Evolutionary conservation across 2,329 filamentous ascomycete genomes (phyloP).

Genomic region (Drechslerella stenobrocha): DNA sequence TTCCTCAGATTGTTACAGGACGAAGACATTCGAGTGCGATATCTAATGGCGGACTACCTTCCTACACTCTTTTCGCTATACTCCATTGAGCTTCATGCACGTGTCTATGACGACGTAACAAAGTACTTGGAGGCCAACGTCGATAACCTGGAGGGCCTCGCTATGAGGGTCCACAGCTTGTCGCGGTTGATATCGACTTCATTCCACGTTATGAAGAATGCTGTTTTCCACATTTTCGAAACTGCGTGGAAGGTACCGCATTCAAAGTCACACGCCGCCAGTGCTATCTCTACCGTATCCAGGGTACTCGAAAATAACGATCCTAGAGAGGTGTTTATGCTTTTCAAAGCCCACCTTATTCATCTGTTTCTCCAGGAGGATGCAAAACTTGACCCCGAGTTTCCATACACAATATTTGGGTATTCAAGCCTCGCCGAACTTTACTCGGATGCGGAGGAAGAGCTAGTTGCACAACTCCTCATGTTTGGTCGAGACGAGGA

Average conservation of each 20-base stretch:
- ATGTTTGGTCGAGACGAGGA: constrained; percentile 75
- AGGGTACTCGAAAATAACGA: constrained; percentile 66
- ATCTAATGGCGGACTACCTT: constrained; percentile 70
- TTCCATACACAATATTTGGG: constrained; percentile 84
- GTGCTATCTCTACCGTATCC: constrained; percentile 71
- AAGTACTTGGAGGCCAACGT: constrained; percentile 73
- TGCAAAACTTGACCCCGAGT: constrained; percentile 65
- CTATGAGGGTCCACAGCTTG: constrained; percentile 75
- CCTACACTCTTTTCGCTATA: constrained; percentile 78
- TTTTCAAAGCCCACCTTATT: constrained; percentile 93
- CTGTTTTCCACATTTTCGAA: constrained; percentile 93
- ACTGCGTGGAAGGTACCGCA: constrained; percentile 72
- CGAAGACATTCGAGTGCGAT: constrained; percentile 72
- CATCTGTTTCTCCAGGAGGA: constrained; percentile 70
- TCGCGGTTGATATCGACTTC: constrained; percentile 77
- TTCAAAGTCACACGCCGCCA: constrained; percentile 70
- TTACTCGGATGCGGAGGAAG: constrained; percentile 70
- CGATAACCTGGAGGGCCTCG: constrained; percentile 77
- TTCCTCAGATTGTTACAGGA: constrained; percentile 72
- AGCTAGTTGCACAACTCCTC: constrained; percentile 75
- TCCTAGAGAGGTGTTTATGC: constrained; percentile 71
- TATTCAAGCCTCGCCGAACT: constrained; percentile 72
- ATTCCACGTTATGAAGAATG: constrained; percentile 81
- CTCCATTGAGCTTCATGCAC: constrained; percentile 78
- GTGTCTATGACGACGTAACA: constrained; percentile 82